phyloP scores from a whole-genome alignment of 1,284 basidiomycete species.

The Athelia psychrophila region DNA sequence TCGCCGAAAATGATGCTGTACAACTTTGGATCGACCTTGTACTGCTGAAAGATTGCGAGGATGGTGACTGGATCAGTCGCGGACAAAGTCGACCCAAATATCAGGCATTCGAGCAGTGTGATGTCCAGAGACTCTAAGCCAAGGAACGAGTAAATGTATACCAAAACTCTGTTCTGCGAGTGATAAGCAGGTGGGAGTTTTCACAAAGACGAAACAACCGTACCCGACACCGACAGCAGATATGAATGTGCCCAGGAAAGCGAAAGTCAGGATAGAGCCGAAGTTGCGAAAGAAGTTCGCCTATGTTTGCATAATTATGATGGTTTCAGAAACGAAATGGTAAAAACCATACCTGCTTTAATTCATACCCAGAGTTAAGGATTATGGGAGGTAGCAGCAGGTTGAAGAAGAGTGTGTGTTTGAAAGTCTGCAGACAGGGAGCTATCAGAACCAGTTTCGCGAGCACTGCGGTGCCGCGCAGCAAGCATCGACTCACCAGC shows the following conservation, averaged over 20 bases:
- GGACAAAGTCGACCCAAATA: constrained; percentile 94
- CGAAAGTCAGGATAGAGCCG: constrained; percentile 95
- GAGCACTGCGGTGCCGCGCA: not conserved
- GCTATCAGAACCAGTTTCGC: not conserved
- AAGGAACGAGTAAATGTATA: constrained; percentile 93
- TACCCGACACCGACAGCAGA: constrained; percentile 96
- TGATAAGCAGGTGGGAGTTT: constrained; percentile 33
- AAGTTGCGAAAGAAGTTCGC: constrained; percentile 99
- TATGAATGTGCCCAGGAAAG: constrained; percentile 96
- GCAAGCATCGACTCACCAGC: constrained; percentile 68
- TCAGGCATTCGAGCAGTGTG: constrained; percentile 88
- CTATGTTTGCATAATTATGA: constrained; percentile 36
- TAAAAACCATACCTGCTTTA: constrained; percentile 74
- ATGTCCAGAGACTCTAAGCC: constrained; percentile 85
- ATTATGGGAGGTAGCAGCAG: constrained; percentile 97
- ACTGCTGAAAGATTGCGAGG: constrained; percentile 97
- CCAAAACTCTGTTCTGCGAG: constrained; percentile 73
- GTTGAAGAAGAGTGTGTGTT: constrained; percentile 98
- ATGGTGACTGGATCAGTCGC: constrained; percentile 99
- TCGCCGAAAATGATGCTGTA: constrained; percentile 99
- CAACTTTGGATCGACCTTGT: constrained; percentile 98
- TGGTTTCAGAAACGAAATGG: not conserved
- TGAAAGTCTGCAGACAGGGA: constrained; percentile 64
- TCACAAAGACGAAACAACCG: constrained; percentile 28
- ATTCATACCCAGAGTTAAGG: constrained; percentile 95